These are phyloP conservation scores for Boletus albobrunnescens DNA, from an alignment of 1,284 basidiomycete species.

Conservation along the genomic window DNA sequence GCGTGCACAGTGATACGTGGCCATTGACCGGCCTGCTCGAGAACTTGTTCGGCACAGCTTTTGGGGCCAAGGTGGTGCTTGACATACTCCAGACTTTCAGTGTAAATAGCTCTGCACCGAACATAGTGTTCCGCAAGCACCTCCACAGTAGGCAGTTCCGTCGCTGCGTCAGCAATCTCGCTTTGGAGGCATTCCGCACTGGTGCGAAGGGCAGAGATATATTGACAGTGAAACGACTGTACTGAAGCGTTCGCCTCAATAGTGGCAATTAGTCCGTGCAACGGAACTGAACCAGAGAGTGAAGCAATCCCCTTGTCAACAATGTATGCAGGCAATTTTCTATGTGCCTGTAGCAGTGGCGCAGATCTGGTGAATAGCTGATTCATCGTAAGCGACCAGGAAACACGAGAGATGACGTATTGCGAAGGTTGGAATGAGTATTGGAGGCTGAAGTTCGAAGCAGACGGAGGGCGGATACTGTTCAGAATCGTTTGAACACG, in stretches of 20 bases:
- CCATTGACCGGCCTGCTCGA: constrained; percentile 28
- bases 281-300: neutral
- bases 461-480: neutral
- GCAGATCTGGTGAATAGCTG: constrained; percentile 12
- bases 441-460: neutral
- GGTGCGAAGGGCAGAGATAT: constrained; percentile 13
- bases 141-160: constrained; percentile 4
- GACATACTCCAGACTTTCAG: constrained; percentile 7
- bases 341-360: neutral
- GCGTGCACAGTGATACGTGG: constrained; percentile 26
- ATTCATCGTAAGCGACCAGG: neutral
- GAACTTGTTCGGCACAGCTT: constrained; percentile 13
- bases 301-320: neutral
- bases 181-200: constrained; percentile 16
- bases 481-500: constrained; percentile 14
- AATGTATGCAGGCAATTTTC: neutral
- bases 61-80: constrained; percentile 8
- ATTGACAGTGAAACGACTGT: constrained; percentile 17
- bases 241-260: constrained; percentile 3
- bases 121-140: constrained; percentile 6
- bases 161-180: constrained; percentile 2
- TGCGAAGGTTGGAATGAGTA: constrained; percentile 16
- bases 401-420: neutral
- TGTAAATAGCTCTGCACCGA: constrained; percentile 4
- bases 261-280: constrained; percentile 12